Evolutionary conservation across 805 yeast species (phyloP).

Genomic region (Spathaspora arborariae): DNA sequence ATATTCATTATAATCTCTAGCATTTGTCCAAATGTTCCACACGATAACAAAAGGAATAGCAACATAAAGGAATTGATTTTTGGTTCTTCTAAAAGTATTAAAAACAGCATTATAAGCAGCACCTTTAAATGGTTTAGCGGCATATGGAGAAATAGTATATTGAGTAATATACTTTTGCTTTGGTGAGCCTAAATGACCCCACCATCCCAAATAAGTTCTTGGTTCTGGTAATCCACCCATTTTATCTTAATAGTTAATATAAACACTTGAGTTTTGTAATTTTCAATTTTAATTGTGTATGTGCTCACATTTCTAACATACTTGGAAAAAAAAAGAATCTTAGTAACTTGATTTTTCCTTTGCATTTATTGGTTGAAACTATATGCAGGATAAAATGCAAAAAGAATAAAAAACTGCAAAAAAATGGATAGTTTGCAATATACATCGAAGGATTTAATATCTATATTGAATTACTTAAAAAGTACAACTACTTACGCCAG

Average conservation of each 20-base stretch:
- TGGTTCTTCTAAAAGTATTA: constrained; percentile 93
- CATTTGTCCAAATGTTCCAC: constrained; percentile 83
- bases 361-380: constrained; percentile 6
- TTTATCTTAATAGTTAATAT: constrained; percentile 4
- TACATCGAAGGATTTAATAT: no score
- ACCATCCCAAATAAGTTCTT: constrained; percentile 91
- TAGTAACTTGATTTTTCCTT: neutral
- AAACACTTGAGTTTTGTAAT: neutral
- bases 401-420: neutral
- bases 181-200: constrained; percentile 91
- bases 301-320: neutral
- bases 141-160: constrained; percentile 90
- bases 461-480: no score
- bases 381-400: constrained; percentile 4
- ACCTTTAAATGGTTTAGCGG: constrained; percentile 90
- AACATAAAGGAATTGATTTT: constrained; percentile 76
- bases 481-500: no score
- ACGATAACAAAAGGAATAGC: constrained; percentile 73
- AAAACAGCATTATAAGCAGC: constrained; percentile 79
- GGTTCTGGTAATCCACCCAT: constrained; percentile 43
- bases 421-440: no score
- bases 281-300: neutral
- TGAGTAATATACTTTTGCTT: constrained; percentile 81
- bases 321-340: neutral
- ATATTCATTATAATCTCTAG: constrained; percentile 88